Evolutionary conservation across 2,329 filamentous ascomycete genomes (phyloP).

Genomic region (Fusarium xyrophilum): DNA sequence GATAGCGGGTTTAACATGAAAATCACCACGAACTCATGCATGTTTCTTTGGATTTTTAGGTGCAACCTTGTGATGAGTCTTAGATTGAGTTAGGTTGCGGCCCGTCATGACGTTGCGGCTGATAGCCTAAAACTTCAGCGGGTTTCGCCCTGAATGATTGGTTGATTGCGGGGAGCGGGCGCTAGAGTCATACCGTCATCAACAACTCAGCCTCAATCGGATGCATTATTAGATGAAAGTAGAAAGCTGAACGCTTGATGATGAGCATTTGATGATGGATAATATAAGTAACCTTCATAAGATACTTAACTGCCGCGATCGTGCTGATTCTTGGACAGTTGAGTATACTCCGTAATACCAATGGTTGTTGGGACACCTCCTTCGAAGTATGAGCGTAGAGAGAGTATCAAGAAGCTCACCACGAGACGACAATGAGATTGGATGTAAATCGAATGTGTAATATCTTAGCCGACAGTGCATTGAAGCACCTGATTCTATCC

Average conservation of each 20-base stretch:
- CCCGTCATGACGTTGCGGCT: conserved; percentile 5
- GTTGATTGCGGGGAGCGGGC: conserved; percentile 23
- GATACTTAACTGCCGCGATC: not conserved
- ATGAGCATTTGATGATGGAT: not conserved
- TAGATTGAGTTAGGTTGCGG: not conserved
- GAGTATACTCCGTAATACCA: not conserved
- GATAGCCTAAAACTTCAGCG: conserved; percentile 15
- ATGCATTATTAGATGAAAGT: not conserved
- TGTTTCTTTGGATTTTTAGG: not conserved
- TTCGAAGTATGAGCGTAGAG: not conserved
- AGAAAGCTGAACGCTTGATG: not conserved
- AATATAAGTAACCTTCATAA: not conserved
- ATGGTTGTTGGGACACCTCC: not conserved
- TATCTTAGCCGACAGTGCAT: no score
- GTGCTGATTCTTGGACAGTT: no score
- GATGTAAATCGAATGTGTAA: not conserved
- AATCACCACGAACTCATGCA: not conserved
- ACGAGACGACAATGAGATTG: not conserved
- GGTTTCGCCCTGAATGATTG: conserved; percentile 4
- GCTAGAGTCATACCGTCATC: conserved; percentile 10
- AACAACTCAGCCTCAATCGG: not conserved
- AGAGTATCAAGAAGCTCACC: not conserved
- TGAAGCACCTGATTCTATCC: rapidly evolving
- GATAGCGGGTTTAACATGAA: not conserved
- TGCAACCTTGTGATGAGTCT: not conserved